Evolutionary conservation across 164 flowering plant species (phyloP).

Genomic region (Malania oleifera): DNA sequence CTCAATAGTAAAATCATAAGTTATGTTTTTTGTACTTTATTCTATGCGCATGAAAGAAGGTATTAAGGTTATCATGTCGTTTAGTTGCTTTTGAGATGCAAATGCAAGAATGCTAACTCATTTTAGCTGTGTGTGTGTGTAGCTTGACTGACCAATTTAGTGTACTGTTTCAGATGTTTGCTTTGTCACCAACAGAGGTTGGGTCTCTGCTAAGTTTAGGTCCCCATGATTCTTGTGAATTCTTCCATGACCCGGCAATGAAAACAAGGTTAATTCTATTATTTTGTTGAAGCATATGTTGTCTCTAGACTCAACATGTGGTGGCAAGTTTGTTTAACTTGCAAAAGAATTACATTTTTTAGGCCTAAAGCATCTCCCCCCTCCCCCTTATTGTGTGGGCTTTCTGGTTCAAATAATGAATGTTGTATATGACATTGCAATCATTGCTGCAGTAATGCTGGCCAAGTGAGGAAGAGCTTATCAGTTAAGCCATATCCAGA

Average conservation of each 20-base stretch:
- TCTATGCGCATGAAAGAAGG: background rate
- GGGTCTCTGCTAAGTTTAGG: slow-evolving; percentile 78
- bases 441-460: slow-evolving; percentile 58
- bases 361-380: background rate
- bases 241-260: slow-evolving; percentile 92
- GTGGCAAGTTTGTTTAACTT: background rate
- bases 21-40: background rate
- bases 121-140: background rate
- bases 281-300: background rate
- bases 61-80: background rate
- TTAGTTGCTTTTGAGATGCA: background rate
- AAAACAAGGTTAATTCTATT: slow-evolving; percentile 45
- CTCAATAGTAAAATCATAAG: background rate
- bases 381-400: background rate
- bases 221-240: slow-evolving; percentile 66
- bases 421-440: background rate
- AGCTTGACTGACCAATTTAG: slow-evolving; percentile 14
- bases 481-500: slow-evolving; percentile 56
- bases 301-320: too few relatives aligned
- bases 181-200: slow-evolving; percentile 76
- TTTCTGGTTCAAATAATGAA: background rate
- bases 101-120: background rate
- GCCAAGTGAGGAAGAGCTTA: slow-evolving; percentile 80
- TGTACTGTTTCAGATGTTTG: slow-evolving; percentile 51
- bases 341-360: background rate